These are phyloP conservation scores for Nasturtium officinale DNA, from an alignment of 345 rosid genomes.

Conservation along the genomic window DNA sequence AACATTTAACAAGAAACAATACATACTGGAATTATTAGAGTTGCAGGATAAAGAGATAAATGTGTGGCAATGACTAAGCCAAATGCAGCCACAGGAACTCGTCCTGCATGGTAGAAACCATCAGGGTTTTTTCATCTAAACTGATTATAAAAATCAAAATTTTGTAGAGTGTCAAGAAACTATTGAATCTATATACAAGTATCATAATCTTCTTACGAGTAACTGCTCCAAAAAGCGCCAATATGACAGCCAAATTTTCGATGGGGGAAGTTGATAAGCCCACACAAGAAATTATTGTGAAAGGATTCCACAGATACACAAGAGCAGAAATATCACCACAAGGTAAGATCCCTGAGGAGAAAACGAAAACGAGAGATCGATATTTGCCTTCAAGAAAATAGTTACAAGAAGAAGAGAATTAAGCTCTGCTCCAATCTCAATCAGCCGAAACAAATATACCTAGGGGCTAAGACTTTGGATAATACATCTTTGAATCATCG, in stretches of 20 bases:
- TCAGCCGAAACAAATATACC: constrained; percentile 1
- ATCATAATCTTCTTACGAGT: constrained; percentile 54
- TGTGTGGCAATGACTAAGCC: constrained; percentile 93
- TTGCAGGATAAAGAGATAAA: constrained; percentile 81
- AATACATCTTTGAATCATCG: neutral
- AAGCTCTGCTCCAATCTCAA: constrained; percentile 17
- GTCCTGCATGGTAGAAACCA: constrained; percentile 51
- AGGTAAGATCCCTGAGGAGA: constrained; percentile 53
- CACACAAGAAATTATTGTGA: constrained; percentile 77
- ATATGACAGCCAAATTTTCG: constrained; percentile 70
- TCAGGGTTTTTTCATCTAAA: neutral
- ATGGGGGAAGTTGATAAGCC: constrained; percentile 87
- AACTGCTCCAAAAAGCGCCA: constrained; percentile 78
- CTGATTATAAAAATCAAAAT: constrained; percentile 8
- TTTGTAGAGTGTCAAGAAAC: neutral
- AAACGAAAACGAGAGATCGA: constrained; percentile 20
- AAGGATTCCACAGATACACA: constrained; percentile 90
- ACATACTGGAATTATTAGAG: constrained; percentile 78
- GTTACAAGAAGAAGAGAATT: neutral
- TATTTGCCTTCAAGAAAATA: constrained; percentile 35
- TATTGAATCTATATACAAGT: constrained; percentile 1
- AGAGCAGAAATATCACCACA: constrained; percentile 87
- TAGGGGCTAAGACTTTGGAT: neutral
- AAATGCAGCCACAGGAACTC: constrained; percentile 84
- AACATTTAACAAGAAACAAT: neutral